Evolutionary conservation across 305 asterid genomes (phyloP).

Genomic region (Lippia alba): DNA sequence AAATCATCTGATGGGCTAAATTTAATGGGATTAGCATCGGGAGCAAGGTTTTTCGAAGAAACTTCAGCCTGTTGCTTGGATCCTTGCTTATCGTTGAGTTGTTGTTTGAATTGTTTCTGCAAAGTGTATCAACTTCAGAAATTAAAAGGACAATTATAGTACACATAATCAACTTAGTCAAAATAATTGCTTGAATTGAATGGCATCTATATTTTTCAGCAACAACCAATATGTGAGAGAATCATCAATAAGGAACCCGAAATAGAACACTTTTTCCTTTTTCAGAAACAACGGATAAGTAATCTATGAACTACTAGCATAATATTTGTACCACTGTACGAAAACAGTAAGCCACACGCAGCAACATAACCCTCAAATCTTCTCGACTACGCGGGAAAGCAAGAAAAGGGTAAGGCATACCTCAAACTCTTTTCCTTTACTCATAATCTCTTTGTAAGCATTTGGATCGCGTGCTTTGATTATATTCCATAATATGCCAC

Average conservation of each 20-base stretch:
- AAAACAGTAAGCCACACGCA: too few species aligned
- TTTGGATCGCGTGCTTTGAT: conserved; percentile 86
- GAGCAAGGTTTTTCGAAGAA: conserved; percentile 24
- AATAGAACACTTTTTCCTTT: too few species aligned
- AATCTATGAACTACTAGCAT: too few species aligned
- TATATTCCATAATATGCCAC: conserved; percentile 91
- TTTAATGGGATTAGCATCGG: conserved; percentile 23
- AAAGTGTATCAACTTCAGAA: conserved; percentile 26
- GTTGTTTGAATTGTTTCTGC: conserved; percentile 84
- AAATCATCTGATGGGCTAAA: conserved; percentile 29
- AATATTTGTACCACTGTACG: too few species aligned
- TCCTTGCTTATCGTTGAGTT: conserved; percentile 40
- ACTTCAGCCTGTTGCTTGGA: conserved; percentile 34
- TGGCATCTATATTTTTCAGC: too few species aligned
- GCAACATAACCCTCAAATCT: not conserved
- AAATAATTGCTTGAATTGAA: not conserved
- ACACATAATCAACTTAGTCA: not conserved
- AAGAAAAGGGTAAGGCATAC: conserved; percentile 42
- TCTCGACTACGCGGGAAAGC: not conserved
- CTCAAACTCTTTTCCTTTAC: conserved; percentile 87
- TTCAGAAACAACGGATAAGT: too few species aligned
- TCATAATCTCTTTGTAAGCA: conserved; percentile 93
- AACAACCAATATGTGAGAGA: too few species aligned
- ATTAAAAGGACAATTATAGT: conserved; percentile 8
- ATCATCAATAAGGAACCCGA: too few species aligned